These are phyloP conservation scores for Suillus tomentosus DNA, from an alignment of 768 basidiomycete species.

Conservation along the genomic window DNA sequence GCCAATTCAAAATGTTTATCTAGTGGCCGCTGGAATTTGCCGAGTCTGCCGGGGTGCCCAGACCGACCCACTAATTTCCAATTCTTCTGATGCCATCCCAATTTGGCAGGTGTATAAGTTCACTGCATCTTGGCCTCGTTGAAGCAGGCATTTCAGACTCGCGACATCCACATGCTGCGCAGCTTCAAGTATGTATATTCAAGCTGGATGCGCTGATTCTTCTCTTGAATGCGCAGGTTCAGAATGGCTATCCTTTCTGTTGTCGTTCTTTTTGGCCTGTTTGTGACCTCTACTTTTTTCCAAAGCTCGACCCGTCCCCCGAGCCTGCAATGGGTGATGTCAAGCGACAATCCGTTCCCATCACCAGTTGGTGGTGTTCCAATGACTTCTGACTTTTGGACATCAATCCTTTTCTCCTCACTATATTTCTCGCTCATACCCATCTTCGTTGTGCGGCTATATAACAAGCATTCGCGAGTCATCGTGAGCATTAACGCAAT, in stretches of 20 bases:
- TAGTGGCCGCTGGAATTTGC: too few relatives aligned
- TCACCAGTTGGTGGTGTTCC: conserved; percentile 45
- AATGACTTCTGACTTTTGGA: conserved; percentile 42
- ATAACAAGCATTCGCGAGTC: conserved; percentile 38
- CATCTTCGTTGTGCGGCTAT: conserved; percentile 37
- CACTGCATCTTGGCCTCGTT: conserved; percentile 6
- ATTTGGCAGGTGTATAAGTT: conserved; percentile 9
- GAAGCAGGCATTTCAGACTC: conserved; percentile 11
- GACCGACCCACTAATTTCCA: not conserved
- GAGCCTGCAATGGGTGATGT: conserved; percentile 10
- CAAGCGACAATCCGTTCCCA: conserved; percentile 34
- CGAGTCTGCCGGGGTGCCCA: too few relatives aligned
- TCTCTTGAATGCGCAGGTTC: conserved; percentile 1
- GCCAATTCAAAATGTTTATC: too few relatives aligned
- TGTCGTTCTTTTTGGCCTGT: conserved; percentile 1
- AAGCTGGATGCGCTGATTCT: not conserved
- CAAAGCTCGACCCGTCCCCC: not conserved
- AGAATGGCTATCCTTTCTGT: conserved; percentile 2
- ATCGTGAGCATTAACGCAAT: conserved; percentile 37
- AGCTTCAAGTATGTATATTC: conserved; percentile 2
- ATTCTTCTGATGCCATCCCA: not conserved
- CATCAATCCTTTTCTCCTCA: conserved; percentile 44
- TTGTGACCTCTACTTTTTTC: conserved; percentile 6
- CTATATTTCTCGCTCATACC: conserved; percentile 42
- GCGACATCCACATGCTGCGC: conserved; percentile 13